Evolutionary conservation across 169 alveolate species (phyloP).

Genomic region (Eimeria brunetti): DNA sequence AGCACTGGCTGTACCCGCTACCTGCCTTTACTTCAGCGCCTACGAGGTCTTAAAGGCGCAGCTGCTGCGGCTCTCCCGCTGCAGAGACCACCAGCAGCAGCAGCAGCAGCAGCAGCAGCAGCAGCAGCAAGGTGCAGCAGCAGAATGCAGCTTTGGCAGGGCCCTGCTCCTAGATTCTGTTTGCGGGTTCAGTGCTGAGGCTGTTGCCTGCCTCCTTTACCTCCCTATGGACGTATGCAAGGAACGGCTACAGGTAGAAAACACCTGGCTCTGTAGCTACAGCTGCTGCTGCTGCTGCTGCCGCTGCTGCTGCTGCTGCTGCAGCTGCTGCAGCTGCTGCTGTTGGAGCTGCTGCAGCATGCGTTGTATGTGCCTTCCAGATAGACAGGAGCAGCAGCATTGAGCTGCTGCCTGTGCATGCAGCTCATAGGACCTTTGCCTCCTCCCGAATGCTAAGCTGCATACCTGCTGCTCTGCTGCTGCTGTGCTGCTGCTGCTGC

Average conservation of each 20-base stretch:
- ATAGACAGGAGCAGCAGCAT: background rate
- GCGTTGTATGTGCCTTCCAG: background rate
- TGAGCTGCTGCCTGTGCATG: background rate
- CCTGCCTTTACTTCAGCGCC: conserved; percentile 78
- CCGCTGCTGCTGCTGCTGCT: background rate
- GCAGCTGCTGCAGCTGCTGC: background rate
- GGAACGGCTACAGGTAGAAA: conserved; percentile 80
- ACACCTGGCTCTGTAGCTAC: conserved; percentile 22
- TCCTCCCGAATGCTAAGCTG: background rate
- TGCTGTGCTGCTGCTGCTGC: too few species aligned
- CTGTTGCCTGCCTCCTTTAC: conserved; percentile 79
- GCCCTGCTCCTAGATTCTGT: conserved; percentile 71
- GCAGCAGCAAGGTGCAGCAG: too few species aligned
- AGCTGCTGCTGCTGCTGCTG: too few species aligned
- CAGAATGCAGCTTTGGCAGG: background rate
- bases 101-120: too few species aligned
- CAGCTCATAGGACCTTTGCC: too few species aligned
- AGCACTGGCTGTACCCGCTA: conserved; percentile 78
- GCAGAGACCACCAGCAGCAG: background rate
- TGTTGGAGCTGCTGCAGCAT: background rate
- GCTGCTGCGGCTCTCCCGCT: background rate
- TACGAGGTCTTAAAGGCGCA: conserved; percentile 66
- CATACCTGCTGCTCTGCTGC: too few species aligned
- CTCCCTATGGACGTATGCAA: conserved; percentile 85
- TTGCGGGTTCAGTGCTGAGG: conserved; percentile 82